phyloP scores from a whole-genome alignment of 1,139 yeast genomes.

The Hyphopichia fennica region DNA sequence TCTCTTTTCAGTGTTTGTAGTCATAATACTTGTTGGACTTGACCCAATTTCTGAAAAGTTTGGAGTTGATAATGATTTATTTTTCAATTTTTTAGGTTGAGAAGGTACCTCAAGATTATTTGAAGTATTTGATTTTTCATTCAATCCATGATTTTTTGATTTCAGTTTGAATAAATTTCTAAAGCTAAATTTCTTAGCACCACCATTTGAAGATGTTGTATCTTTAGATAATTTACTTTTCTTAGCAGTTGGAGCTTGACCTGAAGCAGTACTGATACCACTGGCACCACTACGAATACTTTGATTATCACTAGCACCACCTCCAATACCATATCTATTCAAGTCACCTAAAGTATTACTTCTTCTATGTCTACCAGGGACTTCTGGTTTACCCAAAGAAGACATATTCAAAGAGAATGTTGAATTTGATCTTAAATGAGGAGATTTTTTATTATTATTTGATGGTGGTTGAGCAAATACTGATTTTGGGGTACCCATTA shows the following conservation, averaged over 20 bases:
- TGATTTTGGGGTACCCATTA: conserved; percentile 4
- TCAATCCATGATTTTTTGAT: conserved; percentile 28
- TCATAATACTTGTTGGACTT: not conserved
- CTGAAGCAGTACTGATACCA: not conserved
- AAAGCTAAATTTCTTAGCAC: conserved; percentile 38
- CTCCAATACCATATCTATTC: not conserved
- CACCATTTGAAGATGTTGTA: not conserved
- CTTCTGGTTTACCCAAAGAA: not conserved
- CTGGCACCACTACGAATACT: not conserved
- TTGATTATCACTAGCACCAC: not conserved
- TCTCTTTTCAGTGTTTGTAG: conserved; percentile 2
- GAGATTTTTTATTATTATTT: conserved; percentile 13
- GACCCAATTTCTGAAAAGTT: conserved; percentile 14
- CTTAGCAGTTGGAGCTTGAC: not conserved
- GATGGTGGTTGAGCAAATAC: conserved; percentile 13
- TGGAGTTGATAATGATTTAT: conserved; percentile 32
- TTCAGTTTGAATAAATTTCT: conserved; percentile 38
- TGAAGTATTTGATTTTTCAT: conserved; percentile 5
- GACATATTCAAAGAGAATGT: conserved; percentile 21
- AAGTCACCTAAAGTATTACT: conserved; percentile 22
- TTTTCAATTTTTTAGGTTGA: conserved; percentile 19
- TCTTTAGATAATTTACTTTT: not conserved
- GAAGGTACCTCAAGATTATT: conserved; percentile 7
- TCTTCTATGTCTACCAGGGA: conserved; percentile 19
- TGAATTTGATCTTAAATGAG: conserved; percentile 32